These are phyloP conservation scores for Entomophthora muscae DNA, from an alignment of 371 early-diverging fungal species.

Conservation along the genomic window DNA sequence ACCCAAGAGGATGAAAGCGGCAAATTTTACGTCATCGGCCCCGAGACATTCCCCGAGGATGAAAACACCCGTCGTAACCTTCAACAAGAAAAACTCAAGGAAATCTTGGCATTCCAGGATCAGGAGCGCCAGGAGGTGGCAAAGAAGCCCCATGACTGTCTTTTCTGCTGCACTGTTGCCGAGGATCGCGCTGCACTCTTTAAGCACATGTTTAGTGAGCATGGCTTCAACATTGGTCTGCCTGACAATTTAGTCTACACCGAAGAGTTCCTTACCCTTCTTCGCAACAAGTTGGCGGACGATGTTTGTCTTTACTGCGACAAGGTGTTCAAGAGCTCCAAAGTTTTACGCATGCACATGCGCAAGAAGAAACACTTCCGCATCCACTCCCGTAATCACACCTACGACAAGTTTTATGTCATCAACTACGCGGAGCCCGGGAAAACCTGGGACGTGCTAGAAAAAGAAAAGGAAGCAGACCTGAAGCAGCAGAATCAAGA, in stretches of 20 bases:
- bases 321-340: slow-evolving; percentile 69
- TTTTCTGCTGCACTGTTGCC: slow-evolving; percentile 72
- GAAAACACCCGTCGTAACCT: slow-evolving; percentile 5
- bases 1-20: slow-evolving; percentile 13
- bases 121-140: slow-evolving; percentile 55
- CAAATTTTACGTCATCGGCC: slow-evolving; percentile 13
- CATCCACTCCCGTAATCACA: slow-evolving; percentile 71
- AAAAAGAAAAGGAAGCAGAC: slow-evolving; percentile 38
- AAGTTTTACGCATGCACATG: slow-evolving; percentile 89
- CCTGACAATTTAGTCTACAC: slow-evolving; percentile 83
- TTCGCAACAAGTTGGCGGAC: slow-evolving; percentile 56
- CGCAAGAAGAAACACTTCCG: slow-evolving; percentile 97
- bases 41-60: neutral
- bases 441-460: slow-evolving; percentile 77
- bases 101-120: slow-evolving; percentile 59
- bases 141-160: slow-evolving; percentile 55
- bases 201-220: slow-evolving; percentile 78
- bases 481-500: slow-evolving; percentile 50
- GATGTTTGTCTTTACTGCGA: slow-evolving; percentile 83
- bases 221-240: slow-evolving; percentile 86
- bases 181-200: slow-evolving; percentile 47
- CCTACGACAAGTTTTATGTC: slow-evolving; percentile 90
- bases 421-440: slow-evolving; percentile 86
- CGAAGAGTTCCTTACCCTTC: slow-evolving; percentile 59
- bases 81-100: slow-evolving; percentile 22